Evolutionary conservation across 768 basidiomycete species (phyloP), one percentile per base, ranked within the genome.

Genomic region (Xanthoconium stramineum): DNA sequence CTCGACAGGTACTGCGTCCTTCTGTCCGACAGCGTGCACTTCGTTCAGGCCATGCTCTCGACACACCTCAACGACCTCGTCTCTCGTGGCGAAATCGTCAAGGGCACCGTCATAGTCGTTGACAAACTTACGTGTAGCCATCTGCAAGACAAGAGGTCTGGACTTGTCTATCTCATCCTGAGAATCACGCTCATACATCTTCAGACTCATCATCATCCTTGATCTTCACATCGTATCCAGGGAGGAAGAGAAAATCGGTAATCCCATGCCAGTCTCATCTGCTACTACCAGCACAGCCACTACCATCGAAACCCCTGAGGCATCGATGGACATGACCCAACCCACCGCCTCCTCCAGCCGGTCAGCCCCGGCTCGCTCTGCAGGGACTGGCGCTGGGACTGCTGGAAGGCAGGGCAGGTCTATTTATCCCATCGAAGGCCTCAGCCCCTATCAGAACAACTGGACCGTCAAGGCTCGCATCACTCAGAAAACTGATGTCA

Each of bases 391-490:
- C 24, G 24, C 24, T 24, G 24, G 24, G 4, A 24, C 62, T 51
- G 53, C 53, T 40, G 61, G 57, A 17, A 63, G 53, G 54, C 43
- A 52, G 36, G 63, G 66, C 28, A 71, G 69, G 38, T 65, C 67
- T 13, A 70, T 86, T 33, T 86, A 86, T 71, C 96, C 95, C 3
- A 98, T 99, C 61, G 96, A 97, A 68, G 89, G 86, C 6, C 81
- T 98, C 44, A 94, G 90, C 66, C 96, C 96, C 10, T 98, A 98
- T 65, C 94, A 97, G 73, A 98, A 96, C 76, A 92, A 92, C 72
- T 99, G 97, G 97, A 94, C 91, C 11, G 96, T 98, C 78, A 94
- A 94, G 70, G 96, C 92, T 30, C 88, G 92, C 40, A 92, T 98
- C 47, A 89, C 85, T 13, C 83, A 89, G 59, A 98, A 96, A 71